Base-by-base conservation (phyloP, 2,329 filamentous ascomycete genomes). In the Microcyclospora tardicrescens region DNA sequence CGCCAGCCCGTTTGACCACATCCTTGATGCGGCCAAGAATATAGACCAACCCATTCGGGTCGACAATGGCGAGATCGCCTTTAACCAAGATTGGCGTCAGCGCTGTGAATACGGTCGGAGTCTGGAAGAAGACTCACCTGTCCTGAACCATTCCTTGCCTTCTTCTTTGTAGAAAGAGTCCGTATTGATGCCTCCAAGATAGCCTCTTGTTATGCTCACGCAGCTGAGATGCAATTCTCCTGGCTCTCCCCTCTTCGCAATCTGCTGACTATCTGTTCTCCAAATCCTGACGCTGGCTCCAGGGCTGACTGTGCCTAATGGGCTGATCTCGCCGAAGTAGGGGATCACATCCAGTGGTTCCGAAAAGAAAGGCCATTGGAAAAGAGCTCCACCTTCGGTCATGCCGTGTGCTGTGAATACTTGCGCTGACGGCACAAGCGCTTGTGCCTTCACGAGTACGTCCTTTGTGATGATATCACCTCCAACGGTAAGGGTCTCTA, bases 11-110 rank as follows among this genome's bases (percentile, higher is more conserved):
- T 35, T 48, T 51, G 36, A 56, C 48, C 1, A 48, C 39, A 39
- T 52, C 47, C 24, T 56, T 54, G 6, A 40, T 40, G 3, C 52
- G 34, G 3, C 51, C 51, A 4, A 54, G 38, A 36, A 55, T 42
- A 16, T 49, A 53, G 2, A 53, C 28, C 6, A 48, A 19, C 10
- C 49, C 46, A 10, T 47, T 35, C 1, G 30, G 10, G 14, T 42
- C 39, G 24, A 52, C 44, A n/a, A 46, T 35, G 2, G 43, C 52
- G 4, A 50, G 31, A 36, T 54, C 52, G 6, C 52, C 19, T 24
- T 24, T 5, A 24, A 5, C 5, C 19, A 8, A 24, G 4, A 8
- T 8, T 24, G 8, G 19, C 8, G 19, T 24, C 8, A 24, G 19
- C 19, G 8, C 8, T 24, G 5, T 24, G 19, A 5, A 24, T 24